Evolutionary conservation across 208 protist genomes (phyloP), one percentile per base, ranked within the genome.

Genomic region (Wallacemonas sp.): DNA sequence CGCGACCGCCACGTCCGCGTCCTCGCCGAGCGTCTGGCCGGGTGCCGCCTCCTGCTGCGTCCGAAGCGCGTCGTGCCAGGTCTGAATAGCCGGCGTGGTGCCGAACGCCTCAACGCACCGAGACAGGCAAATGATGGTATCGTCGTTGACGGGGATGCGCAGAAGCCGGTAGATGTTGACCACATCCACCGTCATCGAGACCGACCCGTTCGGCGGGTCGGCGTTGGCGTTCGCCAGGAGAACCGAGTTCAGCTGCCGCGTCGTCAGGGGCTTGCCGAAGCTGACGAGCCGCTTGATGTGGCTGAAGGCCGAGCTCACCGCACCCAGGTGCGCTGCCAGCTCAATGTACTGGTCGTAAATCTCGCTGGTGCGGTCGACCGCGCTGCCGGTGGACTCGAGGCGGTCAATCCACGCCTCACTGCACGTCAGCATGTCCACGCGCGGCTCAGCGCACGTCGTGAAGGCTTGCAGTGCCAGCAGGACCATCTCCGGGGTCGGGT

Each of bases 301-400:
- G 65, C 88, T 84, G 72, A 86, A 91, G 3, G 81, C 91, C 2
- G 79, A 70, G 25, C 75, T 78, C 54, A 94, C 78, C 25, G 91
- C 91, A 12, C 88, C 91, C 25, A 93, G 64, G 41, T 87, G 77
- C 11, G 82, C 84, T 38, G 83, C 81, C 22, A 97, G 71, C 74
- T 93, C 84, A 28, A 97, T 79, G 74, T 86, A 92, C 73, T 93
- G 82, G 62, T 94, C 86, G 67, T 91, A 93, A 16, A 92, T 79
- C 38, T 61, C 54, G 2, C 54, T 65, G 52, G 82, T 80, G 59
- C 62, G 69, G 65, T 93, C 85, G n/a, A 84, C 75, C 25, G 69
- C 72, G 67, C 82, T 93, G 59, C 88, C 89, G 18, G 86, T 72
- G 46, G 57, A 39, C 63, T 97, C 88, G 18, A 97, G 71, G 16